Evolutionary conservation across 2,329 filamentous ascomycete species (phyloP).

Genomic region (Cyphellophora europaea): DNA sequence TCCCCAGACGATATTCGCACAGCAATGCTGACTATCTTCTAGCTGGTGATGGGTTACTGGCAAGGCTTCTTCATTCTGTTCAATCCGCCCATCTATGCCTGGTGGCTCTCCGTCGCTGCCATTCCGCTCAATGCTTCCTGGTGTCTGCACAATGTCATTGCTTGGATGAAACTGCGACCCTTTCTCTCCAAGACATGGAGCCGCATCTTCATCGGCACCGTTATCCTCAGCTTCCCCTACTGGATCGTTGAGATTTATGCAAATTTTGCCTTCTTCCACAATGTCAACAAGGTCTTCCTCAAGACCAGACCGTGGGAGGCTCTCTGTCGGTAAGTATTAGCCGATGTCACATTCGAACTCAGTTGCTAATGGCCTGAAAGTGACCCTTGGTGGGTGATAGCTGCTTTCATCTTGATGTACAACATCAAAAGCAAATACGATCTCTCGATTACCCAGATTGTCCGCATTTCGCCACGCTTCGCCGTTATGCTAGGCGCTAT

Average conservation of each 20-base stretch:
- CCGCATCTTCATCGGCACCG: conserved; percentile 43
- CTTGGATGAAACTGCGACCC: conserved; percentile 52
- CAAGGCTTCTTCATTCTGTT: conserved; percentile 49
- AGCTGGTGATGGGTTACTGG: conserved; percentile 42
- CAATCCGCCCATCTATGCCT: conserved; percentile 41
- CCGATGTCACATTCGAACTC: too few relatives aligned
- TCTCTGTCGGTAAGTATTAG: conserved; percentile 39
- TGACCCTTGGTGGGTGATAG: conserved; percentile 55
- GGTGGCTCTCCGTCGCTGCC: conserved; percentile 49
- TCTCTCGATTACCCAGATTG: conserved; percentile 47
- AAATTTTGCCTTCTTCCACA: conserved; percentile 51
- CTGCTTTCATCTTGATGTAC: conserved; percentile 44
- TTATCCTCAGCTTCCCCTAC: conserved; percentile 48
- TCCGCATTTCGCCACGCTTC: conserved; percentile 55
- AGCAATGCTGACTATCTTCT: neutral
- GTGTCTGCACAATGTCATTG: conserved; percentile 51
- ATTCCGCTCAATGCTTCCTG: conserved; percentile 48
- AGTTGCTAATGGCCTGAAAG: conserved; percentile 16
- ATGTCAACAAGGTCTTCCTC: conserved; percentile 36
- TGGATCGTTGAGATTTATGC: conserved; percentile 53
- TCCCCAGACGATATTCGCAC: neutral
- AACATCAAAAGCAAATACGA: conserved; percentile 51
- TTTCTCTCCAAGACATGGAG: conserved; percentile 39
- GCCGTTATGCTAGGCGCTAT: conserved; percentile 53
- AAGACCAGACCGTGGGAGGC: conserved; percentile 46